phyloP scores from a whole-genome alignment of 2,329 filamentous ascomycete species.

The Xylaria sp. region DNA sequence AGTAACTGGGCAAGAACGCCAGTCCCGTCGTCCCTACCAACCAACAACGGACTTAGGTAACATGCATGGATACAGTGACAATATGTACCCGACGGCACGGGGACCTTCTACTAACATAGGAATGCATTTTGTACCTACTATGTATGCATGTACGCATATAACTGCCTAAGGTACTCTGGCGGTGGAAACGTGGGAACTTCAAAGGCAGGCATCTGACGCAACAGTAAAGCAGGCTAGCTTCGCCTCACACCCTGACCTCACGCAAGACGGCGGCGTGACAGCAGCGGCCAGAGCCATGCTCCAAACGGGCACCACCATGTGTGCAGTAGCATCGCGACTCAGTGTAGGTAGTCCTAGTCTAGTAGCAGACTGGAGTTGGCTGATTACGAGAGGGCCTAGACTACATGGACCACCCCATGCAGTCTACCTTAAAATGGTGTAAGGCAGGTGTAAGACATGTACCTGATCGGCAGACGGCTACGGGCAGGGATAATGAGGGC shows the following conservation, averaged over 20 bases:
- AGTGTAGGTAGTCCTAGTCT: background rate
- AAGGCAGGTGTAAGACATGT: background rate
- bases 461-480: slow-evolving; percentile 8
- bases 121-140: background rate
- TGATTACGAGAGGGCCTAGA: slow-evolving; percentile 9
- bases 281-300: background rate
- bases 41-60: background rate
- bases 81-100: no score
- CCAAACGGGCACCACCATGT: slow-evolving; percentile 1
- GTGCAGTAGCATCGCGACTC: slow-evolving; percentile 6
- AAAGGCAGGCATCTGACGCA: slow-evolving; percentile 10
- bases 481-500: slow-evolving; percentile 2
- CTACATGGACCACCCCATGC: background rate
- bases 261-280: background rate
- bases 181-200: slow-evolving; percentile 4
- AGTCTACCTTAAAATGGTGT: background rate
- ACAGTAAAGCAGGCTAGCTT: slow-evolving; percentile 9
- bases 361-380: background rate
- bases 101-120: background rate
- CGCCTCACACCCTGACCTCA: background rate
- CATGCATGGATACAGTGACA: background rate
- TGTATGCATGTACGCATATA: background rate
- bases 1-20: background rate
- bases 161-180: background rate
- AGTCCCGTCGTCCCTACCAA: background rate